Percentiles rank a stretch among this genome's conserved stretches.
These are phyloP conservation scores for Pyrenochaeta sp. DNA, from an alignment of 2,329 filamentous ascomycete genomes.

Conservation along the genomic window DNA sequence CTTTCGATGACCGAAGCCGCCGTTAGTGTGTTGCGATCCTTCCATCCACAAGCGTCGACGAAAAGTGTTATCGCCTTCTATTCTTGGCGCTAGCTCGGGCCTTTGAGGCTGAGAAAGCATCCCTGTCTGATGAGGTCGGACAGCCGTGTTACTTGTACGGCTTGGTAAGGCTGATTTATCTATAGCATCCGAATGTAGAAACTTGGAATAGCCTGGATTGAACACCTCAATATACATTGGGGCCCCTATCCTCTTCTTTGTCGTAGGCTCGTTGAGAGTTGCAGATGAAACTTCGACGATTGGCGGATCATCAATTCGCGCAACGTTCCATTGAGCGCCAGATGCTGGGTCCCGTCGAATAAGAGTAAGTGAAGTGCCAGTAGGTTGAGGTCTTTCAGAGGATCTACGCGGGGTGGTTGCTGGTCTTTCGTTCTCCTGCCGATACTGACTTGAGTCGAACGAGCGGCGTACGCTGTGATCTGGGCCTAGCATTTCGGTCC, in stretches of 20 bases:
- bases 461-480: slow-evolving; percentile 35
- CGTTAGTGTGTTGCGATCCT: slow-evolving; percentile 50
- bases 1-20: slow-evolving; percentile 52
- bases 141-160: slow-evolving; percentile 25
- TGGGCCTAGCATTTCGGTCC: slow-evolving; percentile 23
- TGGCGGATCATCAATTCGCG: slow-evolving; percentile 57
- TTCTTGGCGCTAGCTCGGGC: slow-evolving; percentile 3
- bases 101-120: not conserved
- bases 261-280: slow-evolving; percentile 35
- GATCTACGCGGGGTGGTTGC: slow-evolving; percentile 29
- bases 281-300: slow-evolving; percentile 56
- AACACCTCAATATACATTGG: slow-evolving; percentile 64
- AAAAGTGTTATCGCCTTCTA: slow-evolving; percentile 44
- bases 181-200: slow-evolving; percentile 50
- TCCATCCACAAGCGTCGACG: slow-evolving; percentile 59
- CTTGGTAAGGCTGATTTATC: slow-evolving; percentile 18
- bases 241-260: slow-evolving; percentile 50
- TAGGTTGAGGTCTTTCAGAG: slow-evolving; percentile 20
- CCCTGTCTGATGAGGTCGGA: slow-evolving; percentile 14
- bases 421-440: slow-evolving; percentile 32
- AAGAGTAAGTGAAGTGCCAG: slow-evolving; percentile 53
- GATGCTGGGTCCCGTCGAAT: slow-evolving; percentile 61
- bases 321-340: slow-evolving; percentile 61
- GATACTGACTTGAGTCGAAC: slow-evolving; percentile 30
- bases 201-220: slow-evolving; percentile 68